Evolutionary conservation across 441 rosid species (phyloP), one percentile per base, ranked within the genome.

Genomic region (Populus tomentosa): DNA sequence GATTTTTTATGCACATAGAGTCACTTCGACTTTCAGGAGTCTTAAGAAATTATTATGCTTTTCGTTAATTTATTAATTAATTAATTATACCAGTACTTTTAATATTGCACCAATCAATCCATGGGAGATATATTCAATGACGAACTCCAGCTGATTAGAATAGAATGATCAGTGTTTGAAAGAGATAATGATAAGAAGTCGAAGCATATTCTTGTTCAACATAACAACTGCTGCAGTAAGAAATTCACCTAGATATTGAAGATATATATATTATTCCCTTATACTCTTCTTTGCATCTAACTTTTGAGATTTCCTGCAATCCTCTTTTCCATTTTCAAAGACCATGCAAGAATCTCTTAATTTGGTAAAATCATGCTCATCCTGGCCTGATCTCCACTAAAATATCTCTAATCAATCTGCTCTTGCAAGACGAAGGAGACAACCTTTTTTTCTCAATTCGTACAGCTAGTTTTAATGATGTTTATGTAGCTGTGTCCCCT

Each of bases 221-320:
- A 35, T 21, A 20, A 71, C 73, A 40, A 40, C 46, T 40, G 30
- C 42, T 53, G 10, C 11, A 18, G 66, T 32, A 32, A 20, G 53
- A 59, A 72, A 32, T 3, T 28, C 11, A 2, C 35, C 4, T 6
- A 56, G 50, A 72, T 72, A 53, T 56, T 28, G 40, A 50, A 18
- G 38, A 56, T 50, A 72, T 72, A 21, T 40, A 67, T 18, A 30
- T 33, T 50, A 56, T 61, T 32, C 67, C 50, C 30, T 56, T 59
- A 33, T 72, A 20, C 30, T 42, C 46, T 72, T 56, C 50, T 59
- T 59, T 59, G 75, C 67, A 72, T 72, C 67, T 33, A 11, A 59
- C 67, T 73, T 62, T 73, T 35, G 7, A 62, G 40, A 35, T 62
- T n/a, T 61, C 69, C 56, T 61, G 20, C 6, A 66, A 72, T 72